Evolutionary conservation across 2,329 filamentous ascomycete genomes (phyloP), one percentile per base, ranked within the genome.

Genomic region (Claviceps sp.): DNA sequence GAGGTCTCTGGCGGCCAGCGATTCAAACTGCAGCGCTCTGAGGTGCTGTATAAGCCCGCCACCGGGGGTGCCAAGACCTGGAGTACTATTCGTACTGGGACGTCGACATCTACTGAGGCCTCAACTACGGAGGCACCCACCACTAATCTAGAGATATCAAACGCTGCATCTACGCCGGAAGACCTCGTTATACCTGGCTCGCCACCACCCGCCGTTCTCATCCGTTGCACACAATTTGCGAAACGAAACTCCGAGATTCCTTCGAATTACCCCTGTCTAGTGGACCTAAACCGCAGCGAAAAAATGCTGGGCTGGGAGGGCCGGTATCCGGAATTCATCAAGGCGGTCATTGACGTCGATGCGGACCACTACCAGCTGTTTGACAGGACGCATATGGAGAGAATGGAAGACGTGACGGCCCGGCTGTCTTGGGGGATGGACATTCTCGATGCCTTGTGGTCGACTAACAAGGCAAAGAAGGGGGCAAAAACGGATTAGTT

Each of bases 341-440:
- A 57, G 52, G 60, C 60, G 2, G 55, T 59, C 6, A 52, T 62
- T 49, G 62, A 64, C 34, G 56, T 61, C 13, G 56, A 62, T 26
- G 55, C 60, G 8, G 48, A 61, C 22, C 62, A 64, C 50, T 64
- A 60, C 39, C 51, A 49, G n/a, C 40, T 64, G 26, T 64, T 64
- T 57, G 58, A 63, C 3, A 56, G 26, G 20, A 34, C 11, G 2
- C 22, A 48, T 13, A 17, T n/a, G 45, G 13, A 16, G 16, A 22
- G 53, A 55, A 50, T 58, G 13, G 45, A 56, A 7, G 37, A 46
- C 2, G 46, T 59, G 11, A 59, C 56, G 16, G 29, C 44, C 6
- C 51, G 55, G 20, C 6, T 59, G 17, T 53, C 48, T 5, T 44
- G 52, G 49, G 52, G 37, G 5, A 42, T 55, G 13, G 54, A 54